Percentiles rank a stretch among this genome's conserved stretches.
Evolutionary conservation across 495 filamentous ascomycete species (phyloP).

Genomic region (Penicillium dipodomyicola): DNA sequence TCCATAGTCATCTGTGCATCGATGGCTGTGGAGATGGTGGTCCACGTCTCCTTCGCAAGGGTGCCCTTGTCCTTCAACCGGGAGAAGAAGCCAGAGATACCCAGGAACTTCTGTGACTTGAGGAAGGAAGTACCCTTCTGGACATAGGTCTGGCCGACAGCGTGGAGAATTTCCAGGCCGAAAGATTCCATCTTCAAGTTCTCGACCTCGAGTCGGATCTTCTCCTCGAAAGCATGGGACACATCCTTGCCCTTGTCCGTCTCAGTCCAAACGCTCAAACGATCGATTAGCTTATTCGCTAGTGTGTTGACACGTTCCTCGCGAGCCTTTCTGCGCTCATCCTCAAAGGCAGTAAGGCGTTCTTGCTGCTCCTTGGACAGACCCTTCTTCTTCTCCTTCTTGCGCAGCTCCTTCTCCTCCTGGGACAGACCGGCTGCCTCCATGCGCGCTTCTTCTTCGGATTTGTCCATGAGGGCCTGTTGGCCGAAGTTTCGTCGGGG

Average conservation of each 20-base stretch:
- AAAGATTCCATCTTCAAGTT: constrained; percentile 99
- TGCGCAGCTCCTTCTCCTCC: constrained; percentile 73
- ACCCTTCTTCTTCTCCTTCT: constrained; percentile 85
- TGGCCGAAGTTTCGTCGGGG: constrained; percentile 68
- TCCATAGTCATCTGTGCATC: constrained; percentile 98
- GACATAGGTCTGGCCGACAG: constrained; percentile 85
- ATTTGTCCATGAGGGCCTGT: constrained; percentile 82
- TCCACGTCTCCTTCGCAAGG: constrained; percentile 96
- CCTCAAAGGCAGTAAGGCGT: constrained; percentile 82
- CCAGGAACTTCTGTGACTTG: constrained; percentile 94
- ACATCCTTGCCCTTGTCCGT: constrained; percentile 86
- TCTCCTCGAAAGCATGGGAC: constrained; percentile 84
- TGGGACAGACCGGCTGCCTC: constrained; percentile 66
- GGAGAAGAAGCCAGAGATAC: constrained; percentile 91
- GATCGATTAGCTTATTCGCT: constrained; percentile 78
- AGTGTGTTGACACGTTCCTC: constrained; percentile 87
- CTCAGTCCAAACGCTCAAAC: constrained; percentile 94
- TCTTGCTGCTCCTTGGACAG: constrained; percentile 88
- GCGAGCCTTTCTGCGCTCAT: constrained; percentile 78
- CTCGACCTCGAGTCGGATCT: constrained; percentile 93
- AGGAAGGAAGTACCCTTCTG: constrained; percentile 83
- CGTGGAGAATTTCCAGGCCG: constrained; percentile 93
- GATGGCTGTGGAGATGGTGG: constrained; percentile 94
- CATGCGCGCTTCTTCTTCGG: constrained; percentile 78
- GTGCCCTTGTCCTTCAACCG: constrained; percentile 95